Conservation (phyloP, 2,329 filamentous ascomycete species). For the Trichoderma oligosporum region DNA sequence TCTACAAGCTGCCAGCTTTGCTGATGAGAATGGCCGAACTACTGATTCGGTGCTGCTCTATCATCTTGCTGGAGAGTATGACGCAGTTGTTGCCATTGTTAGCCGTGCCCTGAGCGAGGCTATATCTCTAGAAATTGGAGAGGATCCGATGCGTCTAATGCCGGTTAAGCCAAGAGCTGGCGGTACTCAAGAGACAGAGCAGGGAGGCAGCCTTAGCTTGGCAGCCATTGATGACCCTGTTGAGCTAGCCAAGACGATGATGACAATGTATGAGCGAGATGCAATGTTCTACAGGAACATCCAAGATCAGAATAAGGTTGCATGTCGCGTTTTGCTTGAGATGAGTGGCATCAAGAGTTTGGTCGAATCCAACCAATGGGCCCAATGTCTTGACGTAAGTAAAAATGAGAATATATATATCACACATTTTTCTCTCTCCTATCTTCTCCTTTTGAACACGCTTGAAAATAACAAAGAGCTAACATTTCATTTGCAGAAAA, state of each 20-base stretch:
- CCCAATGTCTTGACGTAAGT: slow-evolving; percentile 57
- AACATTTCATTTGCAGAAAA: slow-evolving; percentile 50
- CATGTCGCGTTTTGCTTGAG: slow-evolving; percentile 54
- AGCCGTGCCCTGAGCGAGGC: slow-evolving; percentile 88
- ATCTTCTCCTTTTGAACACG: too few species aligned
- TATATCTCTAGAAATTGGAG: slow-evolving; percentile 78
- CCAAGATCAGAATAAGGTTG: slow-evolving; percentile 53
- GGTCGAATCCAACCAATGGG: slow-evolving; percentile 54
- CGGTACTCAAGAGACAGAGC: slow-evolving; percentile 34
- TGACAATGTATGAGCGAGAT: slow-evolving; percentile 59
- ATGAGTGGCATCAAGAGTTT: slow-evolving; percentile 59
- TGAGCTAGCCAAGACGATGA: slow-evolving; percentile 58
- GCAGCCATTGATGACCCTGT: slow-evolving; percentile 59
- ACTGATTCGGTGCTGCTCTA: slow-evolving; percentile 94
- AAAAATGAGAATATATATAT: neutral
- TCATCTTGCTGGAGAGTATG: slow-evolving; percentile 91
- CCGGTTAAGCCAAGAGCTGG: slow-evolving; percentile 69
- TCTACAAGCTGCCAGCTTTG: slow-evolving; percentile 83
- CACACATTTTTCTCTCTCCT: slow-evolving; percentile 22
- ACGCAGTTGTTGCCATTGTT: slow-evolving; percentile 86
- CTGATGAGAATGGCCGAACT: slow-evolving; percentile 88
- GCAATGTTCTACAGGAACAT: slow-evolving; percentile 59
- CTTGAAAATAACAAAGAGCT: too few species aligned
- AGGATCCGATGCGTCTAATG: slow-evolving; percentile 72
- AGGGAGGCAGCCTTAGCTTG: slow-evolving; percentile 57